Evolutionary conservation across 1,284 basidiomycete species (phyloP).

Genomic region (Trametes sp.): DNA sequence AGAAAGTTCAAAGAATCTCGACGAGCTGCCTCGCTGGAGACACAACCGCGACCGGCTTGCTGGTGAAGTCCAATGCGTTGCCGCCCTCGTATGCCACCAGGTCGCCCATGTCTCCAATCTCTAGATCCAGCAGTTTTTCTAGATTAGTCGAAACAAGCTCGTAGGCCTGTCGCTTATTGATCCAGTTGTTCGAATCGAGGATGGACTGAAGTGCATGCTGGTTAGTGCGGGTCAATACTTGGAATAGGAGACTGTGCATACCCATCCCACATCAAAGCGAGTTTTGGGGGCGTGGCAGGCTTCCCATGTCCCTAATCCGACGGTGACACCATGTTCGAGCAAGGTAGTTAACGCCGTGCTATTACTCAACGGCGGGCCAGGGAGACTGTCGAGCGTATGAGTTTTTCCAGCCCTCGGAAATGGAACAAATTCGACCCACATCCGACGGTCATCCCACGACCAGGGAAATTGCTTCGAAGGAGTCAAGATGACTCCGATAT

Average conservation of each 20-base stretch:
- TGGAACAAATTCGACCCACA: slow-evolving; percentile 38
- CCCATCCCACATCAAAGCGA: slow-evolving; percentile 64
- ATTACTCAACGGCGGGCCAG: slow-evolving; percentile 61
- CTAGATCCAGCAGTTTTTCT: slow-evolving; percentile 57
- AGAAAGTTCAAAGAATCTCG: slow-evolving; percentile 41
- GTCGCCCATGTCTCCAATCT: slow-evolving; percentile 45
- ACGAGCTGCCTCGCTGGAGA: slow-evolving; percentile 44
- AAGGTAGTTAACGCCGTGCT: slow-evolving; percentile 57
- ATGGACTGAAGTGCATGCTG: slow-evolving; percentile 38
- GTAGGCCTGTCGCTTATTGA: slow-evolving; percentile 52
- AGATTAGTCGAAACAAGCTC: slow-evolving; percentile 57
- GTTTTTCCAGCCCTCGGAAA: neutral
- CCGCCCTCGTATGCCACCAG: slow-evolving; percentile 61
- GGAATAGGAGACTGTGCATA: slow-evolving; percentile 34
- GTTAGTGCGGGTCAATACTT: neutral
- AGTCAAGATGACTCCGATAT: slow-evolving; percentile 61
- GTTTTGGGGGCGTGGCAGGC: slow-evolving; percentile 58
- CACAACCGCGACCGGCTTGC: slow-evolving; percentile 50
- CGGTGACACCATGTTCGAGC: slow-evolving; percentile 55
- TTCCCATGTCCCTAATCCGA: slow-evolving; percentile 59
- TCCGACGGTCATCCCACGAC: slow-evolving; percentile 57
- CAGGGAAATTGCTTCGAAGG: slow-evolving; percentile 58
- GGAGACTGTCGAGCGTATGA: slow-evolving; percentile 44
- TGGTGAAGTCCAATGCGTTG: slow-evolving; percentile 48
- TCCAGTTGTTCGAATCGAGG: slow-evolving; percentile 48